Evolutionary conservation across 2,329 filamentous ascomycete species (phyloP).

Genomic region (Didymella lethalis): DNA sequence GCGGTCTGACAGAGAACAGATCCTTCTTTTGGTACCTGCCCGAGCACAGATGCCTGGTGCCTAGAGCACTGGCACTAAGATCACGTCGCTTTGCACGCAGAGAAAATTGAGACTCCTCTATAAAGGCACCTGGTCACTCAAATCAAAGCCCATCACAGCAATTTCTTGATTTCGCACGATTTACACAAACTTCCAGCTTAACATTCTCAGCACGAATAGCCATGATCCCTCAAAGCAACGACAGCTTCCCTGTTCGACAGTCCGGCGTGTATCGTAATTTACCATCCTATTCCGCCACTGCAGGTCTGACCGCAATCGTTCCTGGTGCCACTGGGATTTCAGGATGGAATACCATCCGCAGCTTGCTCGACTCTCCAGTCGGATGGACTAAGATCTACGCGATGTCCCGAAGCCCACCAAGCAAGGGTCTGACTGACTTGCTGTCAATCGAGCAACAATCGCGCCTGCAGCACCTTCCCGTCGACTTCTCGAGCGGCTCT

Average conservation of each 20-base stretch:
- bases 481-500: background rate
- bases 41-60: background rate
- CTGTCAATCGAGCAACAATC: background rate
- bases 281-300: background rate
- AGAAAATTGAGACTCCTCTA: too few species aligned
- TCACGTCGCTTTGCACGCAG: too few species aligned
- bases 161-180: too few species aligned
- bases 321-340: slow-evolving; percentile 3
- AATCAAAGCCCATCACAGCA: background rate
- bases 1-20: background rate
- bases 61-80: background rate
- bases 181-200: too few species aligned
- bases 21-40: background rate
- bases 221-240: slow-evolving; percentile 2
- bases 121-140: background rate
- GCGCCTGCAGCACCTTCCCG: background rate
- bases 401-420: background rate
- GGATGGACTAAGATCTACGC: slow-evolving; percentile 5
- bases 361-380: slow-evolving; percentile 1
- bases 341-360: slow-evolving; percentile 2
- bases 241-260: slow-evolving; percentile 1
- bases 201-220: background rate
- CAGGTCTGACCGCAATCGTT: background rate
- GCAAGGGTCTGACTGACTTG: background rate
- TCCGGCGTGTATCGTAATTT: slow-evolving; percentile 1